A percentile compares a stretch with the other conserved stretches of the same genome.
Conservation (phyloP, 805 yeast species). For the Candida ipomoeae region DNA sequence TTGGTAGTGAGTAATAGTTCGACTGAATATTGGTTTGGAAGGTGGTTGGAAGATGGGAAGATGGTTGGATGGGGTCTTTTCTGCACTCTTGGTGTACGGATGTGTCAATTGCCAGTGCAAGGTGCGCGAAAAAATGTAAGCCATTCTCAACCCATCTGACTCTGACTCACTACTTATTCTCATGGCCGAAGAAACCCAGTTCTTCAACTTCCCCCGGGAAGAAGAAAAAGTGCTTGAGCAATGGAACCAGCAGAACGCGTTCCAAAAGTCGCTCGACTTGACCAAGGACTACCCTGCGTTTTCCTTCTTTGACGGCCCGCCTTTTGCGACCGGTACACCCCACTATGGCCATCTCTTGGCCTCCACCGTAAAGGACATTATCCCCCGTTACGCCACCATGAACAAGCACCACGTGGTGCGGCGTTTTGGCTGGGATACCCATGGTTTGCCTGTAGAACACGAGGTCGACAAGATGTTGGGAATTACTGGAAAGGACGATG, state of each 20-base stretch:
- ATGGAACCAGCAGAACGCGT: constrained; percentile 95
- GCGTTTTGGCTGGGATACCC: constrained; percentile 99
- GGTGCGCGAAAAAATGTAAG: not conserved
- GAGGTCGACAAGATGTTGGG: constrained; percentile 97
- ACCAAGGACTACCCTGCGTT: constrained; percentile 84
- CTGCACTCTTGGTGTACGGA: too few species aligned
- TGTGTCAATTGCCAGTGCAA: too few species aligned
- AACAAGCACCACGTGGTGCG: constrained; percentile 94
- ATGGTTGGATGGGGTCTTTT: too few species aligned
- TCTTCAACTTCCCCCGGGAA: constrained; percentile 75
- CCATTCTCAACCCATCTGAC: not conserved
- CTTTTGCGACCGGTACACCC: constrained; percentile 99
- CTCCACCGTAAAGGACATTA: constrained; percentile 94
- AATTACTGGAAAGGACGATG: constrained; percentile 90
- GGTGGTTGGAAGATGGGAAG: too few species aligned
- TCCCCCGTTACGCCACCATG: constrained; percentile 97
- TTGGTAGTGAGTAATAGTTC: too few species aligned
- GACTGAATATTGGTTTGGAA: too few species aligned
- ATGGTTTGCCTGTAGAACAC: constrained; percentile 97
- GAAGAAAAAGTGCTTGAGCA: constrained; percentile 75
- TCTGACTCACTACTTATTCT: not conserved
- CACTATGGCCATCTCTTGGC: constrained; percentile 98
- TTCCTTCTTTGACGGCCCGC: constrained; percentile 97
- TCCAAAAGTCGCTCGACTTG: constrained; percentile 76
- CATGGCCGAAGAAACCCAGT: constrained; percentile 25